Evolutionary conservation across 1,284 basidiomycete genomes (phyloP), one percentile per base, ranked within the genome.

Genomic region (Rhodotorula sp.): DNA sequence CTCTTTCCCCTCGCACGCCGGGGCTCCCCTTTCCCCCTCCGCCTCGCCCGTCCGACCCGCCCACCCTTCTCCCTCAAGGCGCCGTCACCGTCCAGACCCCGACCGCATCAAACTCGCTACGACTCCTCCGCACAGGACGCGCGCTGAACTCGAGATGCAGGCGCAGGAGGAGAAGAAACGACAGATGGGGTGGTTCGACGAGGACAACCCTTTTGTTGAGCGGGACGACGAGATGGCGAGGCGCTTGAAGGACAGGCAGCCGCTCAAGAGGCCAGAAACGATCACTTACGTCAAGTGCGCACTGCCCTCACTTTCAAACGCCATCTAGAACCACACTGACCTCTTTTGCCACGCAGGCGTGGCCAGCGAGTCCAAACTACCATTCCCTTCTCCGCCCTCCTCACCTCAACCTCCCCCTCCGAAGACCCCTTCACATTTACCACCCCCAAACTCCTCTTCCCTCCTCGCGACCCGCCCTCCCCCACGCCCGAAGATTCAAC

Each of bases 341-440:
- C 1, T 8, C 17, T 10, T 36, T 11, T 27, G 13, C 29, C 10
- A 1, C 9, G 11, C 53, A 72, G 70, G 32, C 70, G 70, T n/a
- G 70, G 70, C 48, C 63, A 72, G 36, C 54, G 70, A 19, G 59
- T 72, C 46, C 15, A 10, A 6, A 68, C 66, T 17, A 59, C 59
- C 24, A 62, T 72, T 22, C 70, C 70, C 4, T 72, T 72, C 61
- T 63, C 66, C 19, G 64, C 70, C 36, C 56, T 72, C 34, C 51
- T 72, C 17, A 66, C 70, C 17, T 63, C 63, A 10, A 51, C 60
- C 29, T 65, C 55, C 1, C 59, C 63, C 11, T 48, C 61, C 19
- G 70, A 72, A n/a, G 70, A 72, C 53, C 66, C 66, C 15, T 72
- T 72, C 60, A 65, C 66, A 27, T 67, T 68, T 46, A 72, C 70